Evolutionary conservation across 768 basidiomycete genomes (phyloP).

Genomic region (Sarcomyxa edulis): DNA sequence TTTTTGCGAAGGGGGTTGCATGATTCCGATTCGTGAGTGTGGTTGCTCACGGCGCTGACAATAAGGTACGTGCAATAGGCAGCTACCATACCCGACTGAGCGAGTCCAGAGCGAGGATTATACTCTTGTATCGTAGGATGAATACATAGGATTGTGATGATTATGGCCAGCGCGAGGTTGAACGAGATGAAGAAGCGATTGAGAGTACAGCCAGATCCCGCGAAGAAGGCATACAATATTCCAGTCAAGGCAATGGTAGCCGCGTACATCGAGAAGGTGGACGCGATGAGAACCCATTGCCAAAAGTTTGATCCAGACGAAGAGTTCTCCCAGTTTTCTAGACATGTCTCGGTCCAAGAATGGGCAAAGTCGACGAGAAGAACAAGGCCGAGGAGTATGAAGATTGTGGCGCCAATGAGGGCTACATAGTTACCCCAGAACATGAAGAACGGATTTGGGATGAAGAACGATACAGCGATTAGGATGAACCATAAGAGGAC

Average conservation of each 20-base stretch:
- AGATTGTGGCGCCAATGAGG: slow-evolving; percentile 86
- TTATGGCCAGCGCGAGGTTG: slow-evolving; percentile 77
- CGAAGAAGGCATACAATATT: slow-evolving; percentile 89
- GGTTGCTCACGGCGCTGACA: slow-evolving; percentile 90
- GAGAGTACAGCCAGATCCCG: slow-evolving; percentile 77
- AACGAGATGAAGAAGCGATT: slow-evolving; percentile 98
- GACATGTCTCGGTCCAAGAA: slow-evolving; percentile 95
- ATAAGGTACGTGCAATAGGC: slow-evolving; percentile 96
- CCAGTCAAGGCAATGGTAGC: slow-evolving; percentile 82
- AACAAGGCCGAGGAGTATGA: slow-evolving; percentile 95
- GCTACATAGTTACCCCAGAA: slow-evolving; percentile 95
- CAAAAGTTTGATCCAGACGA: slow-evolving; percentile 72
- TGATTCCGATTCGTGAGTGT: slow-evolving; percentile 60
- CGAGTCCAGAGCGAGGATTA: slow-evolving; percentile 92
- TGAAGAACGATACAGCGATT: slow-evolving; percentile 81
- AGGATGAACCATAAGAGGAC: slow-evolving; percentile 85
- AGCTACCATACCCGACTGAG: slow-evolving; percentile 95
- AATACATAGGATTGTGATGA: slow-evolving; percentile 79
- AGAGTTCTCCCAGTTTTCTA: slow-evolving; percentile 91
- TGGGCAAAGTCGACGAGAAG: slow-evolving; percentile 98
- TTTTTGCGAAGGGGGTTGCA: slow-evolving; percentile 87
- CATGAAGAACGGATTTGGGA: slow-evolving; percentile 97
- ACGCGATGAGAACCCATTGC: slow-evolving; percentile 94
- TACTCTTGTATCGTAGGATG: slow-evolving; percentile 85
- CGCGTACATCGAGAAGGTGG: slow-evolving; percentile 85